Conservation (phyloP, 1,284 basidiomycete genomes). For the Tremellales sp. region DNA sequence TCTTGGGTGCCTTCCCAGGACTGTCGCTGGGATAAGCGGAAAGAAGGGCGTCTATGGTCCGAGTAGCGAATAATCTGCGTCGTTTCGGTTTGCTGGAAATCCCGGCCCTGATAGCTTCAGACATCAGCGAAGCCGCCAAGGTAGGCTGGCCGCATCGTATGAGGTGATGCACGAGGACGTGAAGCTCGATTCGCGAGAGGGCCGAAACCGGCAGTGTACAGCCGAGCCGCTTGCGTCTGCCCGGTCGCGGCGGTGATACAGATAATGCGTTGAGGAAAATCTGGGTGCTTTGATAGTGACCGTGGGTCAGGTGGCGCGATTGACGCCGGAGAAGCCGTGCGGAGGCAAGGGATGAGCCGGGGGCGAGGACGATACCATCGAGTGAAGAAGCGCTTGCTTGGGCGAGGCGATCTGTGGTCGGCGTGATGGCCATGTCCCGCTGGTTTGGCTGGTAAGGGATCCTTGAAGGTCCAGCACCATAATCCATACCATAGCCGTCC, state of each 20-base stretch:
- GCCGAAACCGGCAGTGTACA: neutral
- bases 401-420: neutral
- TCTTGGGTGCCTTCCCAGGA: neutral
- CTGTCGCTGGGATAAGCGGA: neutral
- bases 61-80: conserved; percentile 2
- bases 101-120: conserved; percentile 2
- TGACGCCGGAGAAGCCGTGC: neutral
- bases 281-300: neutral
- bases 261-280: neutral
- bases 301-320: neutral
- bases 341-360: neutral
- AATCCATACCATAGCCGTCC: conserved; percentile 29
- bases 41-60: conserved; percentile 7
- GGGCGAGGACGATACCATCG: no score
- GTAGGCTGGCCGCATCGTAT: conserved; percentile 17
- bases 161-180: conserved; percentile 27
- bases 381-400: no score
- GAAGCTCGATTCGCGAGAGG: conserved; percentile 24
- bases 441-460: conserved; percentile 23
- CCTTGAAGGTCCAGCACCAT: conserved; percentile 37
- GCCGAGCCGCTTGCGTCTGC: neutral
- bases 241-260: no score
- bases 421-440: neutral
- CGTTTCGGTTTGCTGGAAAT: conserved; percentile 2
- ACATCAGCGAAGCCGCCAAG: conserved; percentile 10